These are phyloP conservation scores for Oryza australiensis DNA, from an alignment of 176 grass and related monocot genomes.

Conservation along the genomic window DNA sequence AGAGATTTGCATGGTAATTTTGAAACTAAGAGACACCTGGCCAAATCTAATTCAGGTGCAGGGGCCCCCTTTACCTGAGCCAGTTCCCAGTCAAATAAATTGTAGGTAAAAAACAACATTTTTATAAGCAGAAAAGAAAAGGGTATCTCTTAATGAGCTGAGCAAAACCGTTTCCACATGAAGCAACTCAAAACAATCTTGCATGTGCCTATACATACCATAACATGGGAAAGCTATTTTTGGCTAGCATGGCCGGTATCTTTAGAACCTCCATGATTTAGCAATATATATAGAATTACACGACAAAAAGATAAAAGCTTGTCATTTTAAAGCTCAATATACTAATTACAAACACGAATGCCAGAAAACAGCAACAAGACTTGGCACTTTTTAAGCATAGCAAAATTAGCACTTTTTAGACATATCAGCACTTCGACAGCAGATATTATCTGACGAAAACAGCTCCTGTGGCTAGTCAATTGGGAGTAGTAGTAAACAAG, in stretches of 20 bases:
- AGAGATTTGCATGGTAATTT: not conserved
- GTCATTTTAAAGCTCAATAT: slow-evolving; percentile 1
- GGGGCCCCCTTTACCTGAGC: not conserved
- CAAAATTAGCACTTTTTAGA: not conserved
- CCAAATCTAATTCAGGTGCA: not conserved
- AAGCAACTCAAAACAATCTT: slow-evolving; percentile 25
- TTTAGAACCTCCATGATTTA: slow-evolving; percentile 4
- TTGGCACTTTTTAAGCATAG: not conserved
- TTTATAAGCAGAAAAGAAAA: not conserved
- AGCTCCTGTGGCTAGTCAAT: not conserved
- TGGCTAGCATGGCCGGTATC: slow-evolving; percentile 13
- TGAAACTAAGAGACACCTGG: not conserved
- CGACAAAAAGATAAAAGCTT: not conserved
- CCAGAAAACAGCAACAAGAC: not conserved
- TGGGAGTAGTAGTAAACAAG: not conserved
- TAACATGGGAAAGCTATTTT: slow-evolving; percentile 16
- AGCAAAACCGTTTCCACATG: not conserved
- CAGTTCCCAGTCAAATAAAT: not conserved
- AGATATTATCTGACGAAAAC: not conserved
- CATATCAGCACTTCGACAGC: slow-evolving; percentile 2
- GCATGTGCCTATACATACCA: slow-evolving; percentile 18
- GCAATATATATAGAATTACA: slow-evolving; percentile 6
- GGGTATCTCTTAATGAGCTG: not conserved
- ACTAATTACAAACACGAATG: not conserved
- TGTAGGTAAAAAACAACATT: not conserved